These are phyloP conservation scores for Lactarius trivialis DNA, from an alignment of 768 basidiomycete genomes.

Conservation along the genomic window DNA sequence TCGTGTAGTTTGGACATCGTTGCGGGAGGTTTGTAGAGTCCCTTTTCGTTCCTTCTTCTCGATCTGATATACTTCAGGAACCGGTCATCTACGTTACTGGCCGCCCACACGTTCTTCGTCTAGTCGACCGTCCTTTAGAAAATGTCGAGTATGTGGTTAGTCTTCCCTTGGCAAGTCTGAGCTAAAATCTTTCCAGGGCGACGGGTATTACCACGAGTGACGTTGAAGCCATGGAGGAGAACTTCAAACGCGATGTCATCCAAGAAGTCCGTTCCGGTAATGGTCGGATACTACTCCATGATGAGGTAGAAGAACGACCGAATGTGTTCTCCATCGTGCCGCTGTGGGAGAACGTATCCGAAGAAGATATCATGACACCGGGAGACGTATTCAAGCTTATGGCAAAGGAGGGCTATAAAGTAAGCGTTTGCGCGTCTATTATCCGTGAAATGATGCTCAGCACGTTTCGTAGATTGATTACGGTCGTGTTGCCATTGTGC, in stretches of 20 bases:
- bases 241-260: conserved; percentile 82
- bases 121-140: conserved; percentile 81
- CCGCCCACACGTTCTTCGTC: conserved; percentile 82
- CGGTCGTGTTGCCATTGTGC: conserved; percentile 82
- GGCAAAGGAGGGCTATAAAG: conserved; percentile 69
- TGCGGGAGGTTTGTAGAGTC: conserved; percentile 64
- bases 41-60: conserved; percentile 5
- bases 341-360: conserved; percentile 84
- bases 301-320: conserved; percentile 90
- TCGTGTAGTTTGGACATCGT: conserved; percentile 86
- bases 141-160: conserved; percentile 75
- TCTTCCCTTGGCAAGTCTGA: neutral
- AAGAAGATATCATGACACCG: conserved; percentile 82
- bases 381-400: conserved; percentile 75
- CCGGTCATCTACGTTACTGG: conserved; percentile 89
- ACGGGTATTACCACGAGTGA: conserved; percentile 88
- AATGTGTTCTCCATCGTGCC: conserved; percentile 89
- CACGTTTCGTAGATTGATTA: conserved; percentile 60
- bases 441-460: neutral
- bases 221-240: conserved; percentile 88
- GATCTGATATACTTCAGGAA: conserved; percentile 45
- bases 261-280: conserved; percentile 63
- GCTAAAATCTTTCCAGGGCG: conserved; percentile 44
- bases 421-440: conserved; percentile 25
- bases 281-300: conserved; percentile 85